A percentile compares a stretch with the other conserved stretches of the same genome.
Evolutionary conservation across 2,329 filamentous ascomycete species (phyloP).

Genomic region (Lecanoromycetidae sp.): DNA sequence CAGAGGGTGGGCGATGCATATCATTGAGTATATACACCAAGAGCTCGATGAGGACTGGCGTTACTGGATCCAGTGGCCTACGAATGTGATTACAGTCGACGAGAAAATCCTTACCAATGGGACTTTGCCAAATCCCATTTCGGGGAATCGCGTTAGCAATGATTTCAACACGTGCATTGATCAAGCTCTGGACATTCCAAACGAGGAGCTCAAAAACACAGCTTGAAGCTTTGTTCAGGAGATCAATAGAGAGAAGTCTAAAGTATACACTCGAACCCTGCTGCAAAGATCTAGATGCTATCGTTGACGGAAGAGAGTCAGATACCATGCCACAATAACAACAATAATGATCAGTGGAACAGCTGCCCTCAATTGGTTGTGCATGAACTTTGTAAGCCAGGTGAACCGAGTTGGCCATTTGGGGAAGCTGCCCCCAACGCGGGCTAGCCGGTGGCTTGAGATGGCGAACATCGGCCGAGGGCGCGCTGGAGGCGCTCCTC

Average conservation of each 20-base stretch:
- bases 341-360: no score
- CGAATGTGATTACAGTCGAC: slow-evolving; percentile 4
- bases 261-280: no score
- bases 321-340: no score
- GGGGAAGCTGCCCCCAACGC: no score
- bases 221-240: no score
- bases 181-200: slow-evolving; percentile 1
- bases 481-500: no score
- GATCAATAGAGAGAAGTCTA: no score
- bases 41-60: slow-evolving; percentile 12
- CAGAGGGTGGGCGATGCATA: slow-evolving; percentile 15
- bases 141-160: slow-evolving; percentile 7
- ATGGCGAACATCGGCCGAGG: slow-evolving; percentile 8
- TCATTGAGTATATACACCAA: slow-evolving; percentile 13
- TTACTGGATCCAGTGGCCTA: slow-evolving; percentile 16
- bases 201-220: not conserved
- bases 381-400: no score
- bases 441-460: slow-evolving; percentile 3
- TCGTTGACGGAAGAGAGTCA: no score
- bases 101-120: slow-evolving; percentile 11
- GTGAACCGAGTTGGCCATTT: no score
- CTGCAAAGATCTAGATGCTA: no score
- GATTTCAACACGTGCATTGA: slow-evolving; percentile 3
- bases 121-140: not conserved
- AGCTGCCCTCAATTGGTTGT: no score